These are phyloP conservation scores for Aspergillus chevalieri DNA, from an alignment of 2,329 filamentous ascomycete genomes.

Conservation along the genomic window DNA sequence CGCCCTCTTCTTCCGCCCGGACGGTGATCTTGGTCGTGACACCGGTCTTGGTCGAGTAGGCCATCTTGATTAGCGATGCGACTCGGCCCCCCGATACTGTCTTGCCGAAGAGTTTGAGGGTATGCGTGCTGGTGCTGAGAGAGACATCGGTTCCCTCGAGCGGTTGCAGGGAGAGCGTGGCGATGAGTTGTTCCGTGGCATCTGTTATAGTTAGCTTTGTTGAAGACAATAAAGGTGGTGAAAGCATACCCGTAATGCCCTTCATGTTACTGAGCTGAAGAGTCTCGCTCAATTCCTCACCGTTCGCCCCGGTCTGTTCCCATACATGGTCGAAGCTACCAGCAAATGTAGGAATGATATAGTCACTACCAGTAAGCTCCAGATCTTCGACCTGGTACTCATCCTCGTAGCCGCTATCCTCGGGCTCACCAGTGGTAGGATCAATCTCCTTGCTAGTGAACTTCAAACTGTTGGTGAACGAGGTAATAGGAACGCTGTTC, in stretches of 20 bases:
- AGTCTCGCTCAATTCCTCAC: conserved; percentile 87
- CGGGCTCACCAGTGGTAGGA: conserved; percentile 83
- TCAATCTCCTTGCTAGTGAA: conserved; percentile 99
- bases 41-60: conserved; percentile 82
- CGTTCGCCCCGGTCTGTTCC: conserved; percentile 84
- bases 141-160: conserved; percentile 91
- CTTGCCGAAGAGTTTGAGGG: conserved; percentile 93
- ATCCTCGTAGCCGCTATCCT: conserved; percentile 89
- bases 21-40: conserved; percentile 95
- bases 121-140: conserved; percentile 81
- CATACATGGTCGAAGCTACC: conserved; percentile 94
- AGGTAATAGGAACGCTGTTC: conserved; percentile 67
- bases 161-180: conserved; percentile 81
- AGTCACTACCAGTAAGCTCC: conserved; percentile 85
- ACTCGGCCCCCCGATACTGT: conserved; percentile 86
- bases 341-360: conserved; percentile 86
- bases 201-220: conserved; percentile 50
- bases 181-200: conserved; percentile 83
- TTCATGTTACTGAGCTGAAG: conserved; percentile 80
- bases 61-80: conserved; percentile 83
- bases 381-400: conserved; percentile 96
- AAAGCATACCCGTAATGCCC: conserved; percentile 75
- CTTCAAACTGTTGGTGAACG: conserved; percentile 87
- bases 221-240: conserved; percentile 1
- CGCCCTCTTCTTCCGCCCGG: conserved; percentile 84